These are phyloP conservation scores for Debaryomycetaceae sp. DNA, from an alignment of 1,139 yeast species.

Conservation along the genomic window DNA sequence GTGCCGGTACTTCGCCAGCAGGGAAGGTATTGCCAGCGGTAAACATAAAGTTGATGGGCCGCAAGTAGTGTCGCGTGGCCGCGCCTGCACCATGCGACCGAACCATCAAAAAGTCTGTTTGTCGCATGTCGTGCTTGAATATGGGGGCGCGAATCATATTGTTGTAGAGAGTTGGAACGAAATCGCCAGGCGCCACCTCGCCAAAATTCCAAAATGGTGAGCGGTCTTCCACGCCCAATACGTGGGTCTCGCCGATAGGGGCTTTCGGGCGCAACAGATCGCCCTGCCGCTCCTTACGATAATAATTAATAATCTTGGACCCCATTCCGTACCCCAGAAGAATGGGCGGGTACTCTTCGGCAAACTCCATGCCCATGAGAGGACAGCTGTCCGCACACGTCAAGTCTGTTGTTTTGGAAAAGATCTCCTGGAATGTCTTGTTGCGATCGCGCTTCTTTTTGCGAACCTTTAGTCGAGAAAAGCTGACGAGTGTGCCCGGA, in stretches of 20 bases:
- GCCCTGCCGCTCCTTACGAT: constrained; percentile 71
- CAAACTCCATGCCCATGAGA: constrained; percentile 72
- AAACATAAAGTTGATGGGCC: constrained; percentile 62
- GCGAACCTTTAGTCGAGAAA: constrained; percentile 66
- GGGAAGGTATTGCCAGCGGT: constrained; percentile 92
- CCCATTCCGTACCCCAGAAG: constrained; percentile 94
- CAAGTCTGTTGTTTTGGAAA: constrained; percentile 61
- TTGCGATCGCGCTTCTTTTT: constrained; percentile 88
- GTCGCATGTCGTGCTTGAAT: constrained; percentile 68
- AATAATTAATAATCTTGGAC: constrained; percentile 82
- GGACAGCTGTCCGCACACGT: constrained; percentile 78
- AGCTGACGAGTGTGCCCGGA: constrained; percentile 68
- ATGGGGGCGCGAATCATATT: constrained; percentile 90
- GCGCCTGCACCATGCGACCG: constrained; percentile 73
- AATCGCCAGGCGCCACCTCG: constrained; percentile 86
- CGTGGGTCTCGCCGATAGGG: constrained; percentile 90
- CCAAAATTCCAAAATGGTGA: constrained; percentile 99
- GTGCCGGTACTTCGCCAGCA: constrained; percentile 92
- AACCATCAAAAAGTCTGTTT: constrained; percentile 74
- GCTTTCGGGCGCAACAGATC: constrained; percentile 84
- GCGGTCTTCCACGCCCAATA: constrained; percentile 86
- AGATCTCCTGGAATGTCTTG: constrained; percentile 64
- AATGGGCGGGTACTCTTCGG: constrained; percentile 81
- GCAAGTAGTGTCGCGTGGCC: constrained; percentile 41
- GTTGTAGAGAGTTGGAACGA: constrained; percentile 88